Base-by-base conservation (phyloP, 2,329 filamentous ascomycete species). In the Aspergillus pseudoterreus region DNA sequence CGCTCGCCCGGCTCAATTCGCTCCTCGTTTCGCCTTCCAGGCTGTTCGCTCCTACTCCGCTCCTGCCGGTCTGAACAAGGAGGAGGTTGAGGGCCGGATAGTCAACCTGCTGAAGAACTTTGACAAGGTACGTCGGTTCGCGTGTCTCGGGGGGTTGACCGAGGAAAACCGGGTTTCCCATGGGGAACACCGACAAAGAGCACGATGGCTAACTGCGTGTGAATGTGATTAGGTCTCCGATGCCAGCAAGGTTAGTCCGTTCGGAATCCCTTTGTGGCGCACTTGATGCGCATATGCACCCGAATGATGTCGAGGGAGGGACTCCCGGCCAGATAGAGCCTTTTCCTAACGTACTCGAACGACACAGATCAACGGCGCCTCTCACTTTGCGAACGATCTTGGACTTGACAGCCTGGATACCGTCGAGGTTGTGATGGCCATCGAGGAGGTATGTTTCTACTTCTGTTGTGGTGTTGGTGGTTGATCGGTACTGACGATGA, bases 341-440 rank as follows among this genome's bases (percentile, higher is more conserved):
- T 49, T 55, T 44, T 50, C 56, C 61, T 70, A 57, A 65, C 54
- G 24, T 9, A n/a, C 22, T 47, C 57, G 46, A 59, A 56, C 42
- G 36, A 50, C 17, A 54, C 65, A 97, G 92, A 90, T 99, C 72
- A 90, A 85, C 68, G 77, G 83, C 58, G 81, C 79, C 49, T 87
- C 92, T 53, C 92, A 97, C 83, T 99, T 99, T 78, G 83, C 90
- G 71, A 97, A 96, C 75, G 92, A 99, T 77, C 88, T 99, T 59
- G 94, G 92, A 61, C 81, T 99, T 67, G 94, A 99, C 80, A 95
- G 88, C 78, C 83, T 99, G 75, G 94, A 99, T 75, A 96, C 94
- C 58, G 94, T 99, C 59, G 94, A 99, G 82, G 94, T 99, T 62
- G 94, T 99, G 66, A 99, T 99, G 94, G 94, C 94, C 62, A 97